A percentile compares a stretch with the other conserved stretches of the same genome.
Conservation (phyloP, 352 stramenopile species). For the Pythium aristosporum region DNA sequence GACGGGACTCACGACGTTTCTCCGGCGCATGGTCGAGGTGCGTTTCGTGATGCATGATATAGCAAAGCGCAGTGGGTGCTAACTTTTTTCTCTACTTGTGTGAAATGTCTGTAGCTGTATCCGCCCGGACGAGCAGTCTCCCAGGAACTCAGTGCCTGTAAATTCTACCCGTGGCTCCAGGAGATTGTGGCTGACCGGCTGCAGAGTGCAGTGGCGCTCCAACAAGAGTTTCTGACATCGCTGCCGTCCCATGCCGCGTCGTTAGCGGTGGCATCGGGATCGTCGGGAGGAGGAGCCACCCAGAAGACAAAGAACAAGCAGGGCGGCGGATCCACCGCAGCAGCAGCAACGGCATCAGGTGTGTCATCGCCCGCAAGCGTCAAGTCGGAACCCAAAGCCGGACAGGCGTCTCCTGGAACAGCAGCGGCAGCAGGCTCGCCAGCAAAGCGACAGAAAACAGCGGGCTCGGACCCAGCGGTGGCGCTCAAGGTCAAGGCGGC, state of each 20-base stretch:
- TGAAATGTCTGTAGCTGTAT: constrained; percentile 54
- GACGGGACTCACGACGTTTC: constrained; percentile 59
- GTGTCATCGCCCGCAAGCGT: constrained; percentile 21
- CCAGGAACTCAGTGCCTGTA: constrained; percentile 73
- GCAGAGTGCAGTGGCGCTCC: constrained; percentile 57
- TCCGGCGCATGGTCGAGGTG: constrained; percentile 76
- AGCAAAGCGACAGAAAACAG: constrained; percentile 23
- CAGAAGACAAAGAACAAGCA: constrained; percentile 48
- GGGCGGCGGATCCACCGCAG: not conserved
- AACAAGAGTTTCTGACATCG: constrained; percentile 50
- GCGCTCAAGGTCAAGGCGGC: constrained; percentile 21
- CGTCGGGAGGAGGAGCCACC: not conserved
- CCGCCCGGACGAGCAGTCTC: constrained; percentile 56
- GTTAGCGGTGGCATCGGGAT: not conserved
- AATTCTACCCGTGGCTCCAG: constrained; percentile 88
- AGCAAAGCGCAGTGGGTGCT: not conserved
- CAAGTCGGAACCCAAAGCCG: constrained; percentile 23
- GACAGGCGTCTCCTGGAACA: constrained; percentile 13
- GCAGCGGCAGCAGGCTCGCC: constrained; percentile 8
- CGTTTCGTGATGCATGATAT: constrained; percentile 4
- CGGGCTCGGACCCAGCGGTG: not conserved
- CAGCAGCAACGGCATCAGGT: not conserved
- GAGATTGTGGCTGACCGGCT: constrained; percentile 85
- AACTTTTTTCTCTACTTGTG: constrained; percentile 2
- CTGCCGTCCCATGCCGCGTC: constrained; percentile 20